A percentile compares a stretch with the other conserved stretches of the same genome.
Evolutionary conservation across 208 protist species (phyloP).

Genomic region (Trichomonas tenax): DNA sequence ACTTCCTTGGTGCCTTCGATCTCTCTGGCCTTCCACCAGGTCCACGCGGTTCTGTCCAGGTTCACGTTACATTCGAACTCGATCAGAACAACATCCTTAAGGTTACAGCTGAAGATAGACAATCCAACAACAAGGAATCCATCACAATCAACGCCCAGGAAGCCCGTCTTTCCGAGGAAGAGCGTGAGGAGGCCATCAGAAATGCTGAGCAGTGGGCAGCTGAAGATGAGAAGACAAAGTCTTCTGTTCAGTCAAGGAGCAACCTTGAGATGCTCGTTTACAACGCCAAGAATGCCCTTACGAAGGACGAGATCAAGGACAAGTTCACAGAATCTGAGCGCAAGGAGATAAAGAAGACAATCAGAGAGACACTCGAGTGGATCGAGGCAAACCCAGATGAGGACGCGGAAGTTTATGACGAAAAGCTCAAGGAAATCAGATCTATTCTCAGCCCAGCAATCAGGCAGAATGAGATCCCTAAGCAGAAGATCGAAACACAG

Average conservation of each 20-base stretch:
- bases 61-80: constrained; percentile 97
- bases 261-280: neutral
- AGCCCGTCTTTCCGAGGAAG: neutral
- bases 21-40: too few relatives aligned
- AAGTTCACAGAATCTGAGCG: neutral
- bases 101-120: constrained; percentile 77
- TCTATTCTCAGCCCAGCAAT: neutral
- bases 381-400: neutral
- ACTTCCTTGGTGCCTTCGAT: constrained; percentile 65
- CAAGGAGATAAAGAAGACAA: neutral
- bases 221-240: neutral
- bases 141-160: neutral
- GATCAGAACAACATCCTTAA: too few relatives aligned
- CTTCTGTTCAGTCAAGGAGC: neutral
- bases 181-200: neutral
- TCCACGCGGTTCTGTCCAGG: constrained; percentile 46
- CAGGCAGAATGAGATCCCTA: too few relatives aligned
- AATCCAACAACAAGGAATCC: neutral
- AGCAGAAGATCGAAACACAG: too few relatives aligned
- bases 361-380: neutral
- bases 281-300: neutral
- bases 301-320: neutral
- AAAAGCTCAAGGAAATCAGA: neutral
- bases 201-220: neutral
- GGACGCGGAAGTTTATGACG: neutral